A percentile compares a stretch with the other conserved stretches of the same genome.
phyloP scores from a whole-genome alignment of 2,329 filamentous ascomycete genomes.

The Calonectria crousiana region DNA sequence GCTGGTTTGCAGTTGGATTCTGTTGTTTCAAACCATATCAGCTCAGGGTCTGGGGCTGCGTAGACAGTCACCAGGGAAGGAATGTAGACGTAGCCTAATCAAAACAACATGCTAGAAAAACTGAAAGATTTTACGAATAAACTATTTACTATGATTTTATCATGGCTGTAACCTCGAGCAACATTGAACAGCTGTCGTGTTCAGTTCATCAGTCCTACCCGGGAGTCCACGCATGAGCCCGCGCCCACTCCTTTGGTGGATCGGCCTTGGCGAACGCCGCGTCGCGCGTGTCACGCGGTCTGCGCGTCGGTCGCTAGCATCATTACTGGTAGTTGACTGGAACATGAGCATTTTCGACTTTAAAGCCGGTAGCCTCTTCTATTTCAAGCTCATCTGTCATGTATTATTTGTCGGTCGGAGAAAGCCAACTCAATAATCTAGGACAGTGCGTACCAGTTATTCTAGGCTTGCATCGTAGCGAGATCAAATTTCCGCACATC shows the following conservation, averaged over 20 bases:
- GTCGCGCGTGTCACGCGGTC: conserved; percentile 6
- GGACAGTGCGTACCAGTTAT: not conserved
- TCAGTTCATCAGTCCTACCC: not conserved
- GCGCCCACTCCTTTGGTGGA: not conserved
- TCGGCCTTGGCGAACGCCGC: not conserved
- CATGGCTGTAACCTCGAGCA: not conserved
- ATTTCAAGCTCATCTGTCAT: not conserved
- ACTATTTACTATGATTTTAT: not conserved
- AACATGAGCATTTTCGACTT: not conserved
- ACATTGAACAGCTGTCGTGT: not conserved
- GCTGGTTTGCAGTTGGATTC: too few species aligned
- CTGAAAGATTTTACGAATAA: not conserved
- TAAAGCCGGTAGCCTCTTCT: not conserved
- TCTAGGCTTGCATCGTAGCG: not conserved
- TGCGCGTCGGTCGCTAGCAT: not conserved
- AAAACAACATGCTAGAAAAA: too few species aligned
- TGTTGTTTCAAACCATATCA: too few species aligned
- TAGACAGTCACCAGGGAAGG: too few species aligned
- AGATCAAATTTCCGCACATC: not conserved
- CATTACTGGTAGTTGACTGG: not conserved
- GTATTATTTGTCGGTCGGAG: not conserved
- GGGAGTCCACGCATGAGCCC: not conserved
- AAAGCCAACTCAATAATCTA: not conserved
- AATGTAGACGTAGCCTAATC: too few species aligned
- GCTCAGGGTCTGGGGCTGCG: too few species aligned